phyloP scores from a whole-genome alignment of 805 yeast species.

The Kuraishia hungarica region DNA sequence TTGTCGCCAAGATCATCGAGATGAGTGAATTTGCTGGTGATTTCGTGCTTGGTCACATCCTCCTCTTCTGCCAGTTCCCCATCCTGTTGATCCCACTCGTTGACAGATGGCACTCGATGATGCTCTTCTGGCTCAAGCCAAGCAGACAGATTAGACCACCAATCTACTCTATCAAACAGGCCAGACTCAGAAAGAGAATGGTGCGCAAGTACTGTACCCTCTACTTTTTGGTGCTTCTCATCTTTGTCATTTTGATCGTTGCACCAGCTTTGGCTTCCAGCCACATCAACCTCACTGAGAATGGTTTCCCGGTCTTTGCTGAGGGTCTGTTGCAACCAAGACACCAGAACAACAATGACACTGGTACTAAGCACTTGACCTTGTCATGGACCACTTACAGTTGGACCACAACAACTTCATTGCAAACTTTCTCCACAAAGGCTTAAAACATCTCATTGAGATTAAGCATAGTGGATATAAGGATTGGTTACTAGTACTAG shows the following conservation, averaged over 20 bases:
- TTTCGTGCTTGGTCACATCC: constrained; percentile 84
- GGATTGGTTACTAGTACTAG: too few relatives aligned
- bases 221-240: constrained; percentile 59
- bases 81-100: constrained; percentile 73
- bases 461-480: too few relatives aligned
- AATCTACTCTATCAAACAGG: constrained; percentile 92
- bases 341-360: constrained; percentile 73
- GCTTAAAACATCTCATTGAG: too few relatives aligned
- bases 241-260: constrained; percentile 70
- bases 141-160: constrained; percentile 97
- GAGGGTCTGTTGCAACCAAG: constrained; percentile 88
- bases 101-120: constrained; percentile 96
- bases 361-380: constrained; percentile 43
- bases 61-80: constrained; percentile 87
- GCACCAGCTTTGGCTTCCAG: constrained; percentile 88
- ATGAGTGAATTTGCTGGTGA: constrained; percentile 95
- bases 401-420: constrained; percentile 35
- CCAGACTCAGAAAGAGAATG: constrained; percentile 94
- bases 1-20: constrained; percentile 88
- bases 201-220: constrained; percentile 85
- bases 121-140: constrained; percentile 98
- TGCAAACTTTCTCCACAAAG: constrained; percentile 41
- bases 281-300: constrained; percentile 28
- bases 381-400: constrained; percentile 26
- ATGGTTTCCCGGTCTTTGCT: constrained; percentile 17